These are phyloP conservation scores for Phytophthora multivora DNA, from an alignment of 352 stramenopile genomes.

Conservation along the genomic window DNA sequence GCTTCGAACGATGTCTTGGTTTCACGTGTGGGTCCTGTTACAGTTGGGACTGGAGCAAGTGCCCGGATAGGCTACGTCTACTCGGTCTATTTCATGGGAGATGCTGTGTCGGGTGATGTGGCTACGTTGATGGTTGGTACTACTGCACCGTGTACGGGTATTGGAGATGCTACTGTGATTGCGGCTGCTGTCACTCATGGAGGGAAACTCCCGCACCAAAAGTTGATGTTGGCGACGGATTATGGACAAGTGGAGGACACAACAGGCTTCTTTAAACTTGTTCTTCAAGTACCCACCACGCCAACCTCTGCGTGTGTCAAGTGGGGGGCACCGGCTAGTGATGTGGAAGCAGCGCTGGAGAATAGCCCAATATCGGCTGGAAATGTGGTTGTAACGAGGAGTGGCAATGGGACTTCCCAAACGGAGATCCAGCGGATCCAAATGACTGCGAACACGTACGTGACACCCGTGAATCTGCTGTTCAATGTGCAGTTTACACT, in stretches of 20 bases:
- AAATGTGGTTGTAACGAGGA: conserved; percentile 61
- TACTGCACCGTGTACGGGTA: conserved; percentile 22
- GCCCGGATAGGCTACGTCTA: conserved; percentile 80
- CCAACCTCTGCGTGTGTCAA: conserved; percentile 47
- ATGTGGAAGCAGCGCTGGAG: conserved; percentile 58
- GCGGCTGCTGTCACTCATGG: conserved; percentile 72
- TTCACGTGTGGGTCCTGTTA: conserved; percentile 47
- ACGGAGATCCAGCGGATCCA: conserved; percentile 76
- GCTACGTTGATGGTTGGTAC: conserved; percentile 31
- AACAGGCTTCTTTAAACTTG: conserved; percentile 61
- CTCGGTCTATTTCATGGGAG: conserved; percentile 93
- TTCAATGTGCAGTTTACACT: conserved; percentile 74
- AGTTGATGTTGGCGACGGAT: conserved; percentile 82
- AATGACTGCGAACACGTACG: conserved; percentile 67
- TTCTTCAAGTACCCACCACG: conserved; percentile 7
- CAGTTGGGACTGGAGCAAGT: conserved; percentile 30
- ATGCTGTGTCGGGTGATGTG: conserved; percentile 85
- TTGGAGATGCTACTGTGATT: conserved; percentile 29
- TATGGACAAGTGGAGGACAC: conserved; percentile 67
- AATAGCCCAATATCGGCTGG: conserved; percentile 33
- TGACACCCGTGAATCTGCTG: conserved; percentile 51
- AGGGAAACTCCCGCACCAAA: conserved; percentile 81
- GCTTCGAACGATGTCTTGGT: conserved; percentile 63
- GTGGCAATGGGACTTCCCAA: conserved; percentile 60
- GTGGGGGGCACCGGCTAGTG: conserved; percentile 57